phyloP scores from a whole-genome alignment of 2,329 filamentous ascomycete genomes.

The Beauveria asiatica region DNA sequence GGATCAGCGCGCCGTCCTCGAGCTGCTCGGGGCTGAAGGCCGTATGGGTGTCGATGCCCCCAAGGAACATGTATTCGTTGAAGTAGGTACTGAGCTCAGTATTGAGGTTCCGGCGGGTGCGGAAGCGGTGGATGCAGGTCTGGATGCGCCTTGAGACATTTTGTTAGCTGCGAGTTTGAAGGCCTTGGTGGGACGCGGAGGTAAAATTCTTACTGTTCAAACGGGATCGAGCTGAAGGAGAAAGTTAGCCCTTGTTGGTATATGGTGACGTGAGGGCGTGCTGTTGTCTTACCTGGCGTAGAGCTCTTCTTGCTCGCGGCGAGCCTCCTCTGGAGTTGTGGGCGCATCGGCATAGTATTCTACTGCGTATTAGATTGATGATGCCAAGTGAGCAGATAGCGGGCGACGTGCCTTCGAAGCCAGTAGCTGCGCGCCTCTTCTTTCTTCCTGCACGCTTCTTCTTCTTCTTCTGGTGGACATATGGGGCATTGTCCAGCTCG shows the following conservation, averaged over 20 bases:
- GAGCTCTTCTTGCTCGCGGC: slow-evolving; percentile 53
- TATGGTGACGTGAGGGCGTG: background rate
- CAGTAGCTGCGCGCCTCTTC: background rate
- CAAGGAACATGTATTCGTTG: slow-evolving; percentile 71
- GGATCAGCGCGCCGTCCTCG: slow-evolving; percentile 48
- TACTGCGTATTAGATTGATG: slow-evolving; percentile 15
- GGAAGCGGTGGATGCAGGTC: slow-evolving; percentile 74
- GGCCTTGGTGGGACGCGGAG: too few species aligned
- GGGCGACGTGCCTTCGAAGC: slow-evolving; percentile 5
- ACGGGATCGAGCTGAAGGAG: background rate
- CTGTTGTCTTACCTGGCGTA: slow-evolving; percentile 52
- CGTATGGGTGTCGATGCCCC: slow-evolving; percentile 59
- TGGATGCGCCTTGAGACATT: slow-evolving; percentile 60
- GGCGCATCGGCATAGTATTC: slow-evolving; percentile 75
- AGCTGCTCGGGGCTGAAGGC: slow-evolving; percentile 54
- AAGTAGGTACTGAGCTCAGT: slow-evolving; percentile 56
- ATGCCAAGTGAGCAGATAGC: background rate
- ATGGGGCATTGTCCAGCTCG: background rate
- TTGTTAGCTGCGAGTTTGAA: background rate
- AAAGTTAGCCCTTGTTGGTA: background rate
- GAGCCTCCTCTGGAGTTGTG: slow-evolving; percentile 59
- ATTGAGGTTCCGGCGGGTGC: slow-evolving; percentile 66
- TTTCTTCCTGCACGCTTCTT: background rate
- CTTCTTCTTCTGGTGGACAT: background rate
- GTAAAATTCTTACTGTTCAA: background rate